These are phyloP conservation scores for Dipteronia dyeriana DNA, from an alignment of 345 rosid species.

Conservation along the genomic window DNA sequence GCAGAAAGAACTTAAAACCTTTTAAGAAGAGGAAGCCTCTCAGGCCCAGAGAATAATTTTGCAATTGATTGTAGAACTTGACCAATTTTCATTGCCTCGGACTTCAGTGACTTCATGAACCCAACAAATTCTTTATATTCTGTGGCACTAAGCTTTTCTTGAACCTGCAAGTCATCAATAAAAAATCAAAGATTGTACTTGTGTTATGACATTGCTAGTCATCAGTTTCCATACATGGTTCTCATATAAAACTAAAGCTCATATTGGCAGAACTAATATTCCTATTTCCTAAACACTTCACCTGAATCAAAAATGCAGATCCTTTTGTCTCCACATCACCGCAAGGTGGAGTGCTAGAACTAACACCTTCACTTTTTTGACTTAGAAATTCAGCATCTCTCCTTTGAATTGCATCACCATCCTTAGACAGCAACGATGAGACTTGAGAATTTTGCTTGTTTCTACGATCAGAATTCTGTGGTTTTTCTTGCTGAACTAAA, in stretches of 20 bases:
- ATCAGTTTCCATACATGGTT: not conserved
- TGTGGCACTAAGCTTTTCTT: constrained; percentile 64
- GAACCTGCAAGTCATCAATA: constrained; percentile 45
- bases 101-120: constrained; percentile 81
- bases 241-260: constrained; percentile 2
- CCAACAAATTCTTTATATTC: constrained; percentile 88
- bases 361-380: constrained; percentile 30
- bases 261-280: not conserved
- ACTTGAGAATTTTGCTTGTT: constrained; percentile 35
- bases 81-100: constrained; percentile 62
- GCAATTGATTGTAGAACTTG: constrained; percentile 64
- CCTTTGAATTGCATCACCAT: constrained; percentile 25
- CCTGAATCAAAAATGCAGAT: constrained; percentile 76
- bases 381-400: constrained; percentile 17
- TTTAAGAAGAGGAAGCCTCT: constrained; percentile 65
- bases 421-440: constrained; percentile 29
- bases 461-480: constrained; percentile 23
- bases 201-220: not conserved
- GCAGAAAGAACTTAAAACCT: constrained; percentile 42
- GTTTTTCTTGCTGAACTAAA: constrained; percentile 35
- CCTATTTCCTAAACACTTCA: constrained; percentile 21
- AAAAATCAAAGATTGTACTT: not conserved
- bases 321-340: constrained; percentile 65
- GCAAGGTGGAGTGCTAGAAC: constrained; percentile 29
- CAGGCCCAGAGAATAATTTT: constrained; percentile 63